Base-by-base conservation (phyloP, 139 green algal species). In the Haematococcus sp. region DNA sequence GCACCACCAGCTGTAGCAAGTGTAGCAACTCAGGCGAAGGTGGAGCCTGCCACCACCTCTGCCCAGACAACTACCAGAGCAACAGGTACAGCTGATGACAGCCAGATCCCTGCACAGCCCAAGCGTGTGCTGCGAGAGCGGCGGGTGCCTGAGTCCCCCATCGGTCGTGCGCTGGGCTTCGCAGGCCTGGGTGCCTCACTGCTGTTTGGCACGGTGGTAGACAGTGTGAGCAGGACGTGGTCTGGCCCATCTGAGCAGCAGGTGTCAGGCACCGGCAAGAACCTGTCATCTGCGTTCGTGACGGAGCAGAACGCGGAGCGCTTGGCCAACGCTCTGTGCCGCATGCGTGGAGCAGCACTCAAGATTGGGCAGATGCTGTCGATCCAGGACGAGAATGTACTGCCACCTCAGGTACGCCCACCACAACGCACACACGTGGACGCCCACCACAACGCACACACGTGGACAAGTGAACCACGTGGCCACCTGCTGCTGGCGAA, bases 341-440 rank as follows among this genome's bases (percentile, higher is more conserved):
- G 93, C 69, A 97, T 97, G 92, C 79, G 92, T 0, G 94, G 94
- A 1, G 94, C 94, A 7, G 94, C 94, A 5, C 88, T 98, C 4
- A 98, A 98, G 88, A 81, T 98, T 23, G 94, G 94, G 4, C 94
- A 98, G 83, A 98, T 98, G 94, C 78, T 98, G 61, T 91, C 75
- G 75, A 98, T 98, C n/a, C 94, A 98, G 82, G 94, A 97, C 35
- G 94, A 98, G 56, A 87, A 79, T 56, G 68, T 98, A 40, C 79
- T 98, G 51, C 94, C 93, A 23, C 89, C 92, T 1, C 83, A 90
- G 82, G 86, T 90, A 56, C 0, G 70, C 7, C 17, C 34, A 34
- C n/a, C n/a, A n/a, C n/a, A n/a, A n/a, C n/a, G n/a, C n/a, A n/a
- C n/a, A n/a, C n/a, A n/a, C n/a, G n/a, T n/a, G n/a, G n/a, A n/a